A percentile compares a stretch with the other conserved stretches of the same genome.
Conservation (phyloP, 2,329 filamentous ascomycete species). For the Pyrenochaeta sp. region DNA sequence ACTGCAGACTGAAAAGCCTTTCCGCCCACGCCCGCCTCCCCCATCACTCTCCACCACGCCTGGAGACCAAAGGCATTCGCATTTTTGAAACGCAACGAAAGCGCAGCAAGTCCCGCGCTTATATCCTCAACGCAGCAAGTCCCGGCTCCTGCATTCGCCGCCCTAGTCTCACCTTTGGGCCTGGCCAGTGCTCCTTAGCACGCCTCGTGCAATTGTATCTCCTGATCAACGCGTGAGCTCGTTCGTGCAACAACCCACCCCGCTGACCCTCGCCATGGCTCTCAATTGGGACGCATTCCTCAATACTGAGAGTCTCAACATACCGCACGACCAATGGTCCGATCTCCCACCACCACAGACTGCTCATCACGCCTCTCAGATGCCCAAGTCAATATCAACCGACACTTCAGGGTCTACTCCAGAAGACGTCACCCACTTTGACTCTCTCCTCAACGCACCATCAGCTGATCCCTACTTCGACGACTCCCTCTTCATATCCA, state of each 20-base stretch:
- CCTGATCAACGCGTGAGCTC: conserved; percentile 50
- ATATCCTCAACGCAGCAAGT: conserved; percentile 32
- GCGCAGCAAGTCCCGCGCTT: conserved; percentile 28
- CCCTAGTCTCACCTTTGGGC: conserved; percentile 34
- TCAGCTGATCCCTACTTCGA: conserved; percentile 48
- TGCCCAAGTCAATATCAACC: conserved; percentile 46
- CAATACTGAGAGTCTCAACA: conserved; percentile 46
- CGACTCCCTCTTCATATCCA: conserved; percentile 48
- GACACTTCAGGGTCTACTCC: conserved; percentile 43
- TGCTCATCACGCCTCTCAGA: conserved; percentile 39
- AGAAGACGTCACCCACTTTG: conserved; percentile 43
- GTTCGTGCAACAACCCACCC: conserved; percentile 37
- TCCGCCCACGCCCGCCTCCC: conserved; percentile 8
- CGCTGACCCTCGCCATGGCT: conserved; percentile 45
- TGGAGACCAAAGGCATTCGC: conserved; percentile 1
- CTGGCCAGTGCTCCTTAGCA: conserved; percentile 32
- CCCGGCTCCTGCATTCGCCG: conserved; percentile 25
- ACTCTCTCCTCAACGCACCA: conserved; percentile 38
- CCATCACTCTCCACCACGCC: conserved; percentile 7
- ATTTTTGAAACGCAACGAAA: conserved; percentile 10
- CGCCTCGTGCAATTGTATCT: conserved; percentile 37
- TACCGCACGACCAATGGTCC: conserved; percentile 51
- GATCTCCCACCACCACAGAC: conserved; percentile 42
- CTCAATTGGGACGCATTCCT: conserved; percentile 52
- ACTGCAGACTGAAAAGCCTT: background rate